Conservation (phyloP, 106 monocot species). For the Gastrodia elata region DNA sequence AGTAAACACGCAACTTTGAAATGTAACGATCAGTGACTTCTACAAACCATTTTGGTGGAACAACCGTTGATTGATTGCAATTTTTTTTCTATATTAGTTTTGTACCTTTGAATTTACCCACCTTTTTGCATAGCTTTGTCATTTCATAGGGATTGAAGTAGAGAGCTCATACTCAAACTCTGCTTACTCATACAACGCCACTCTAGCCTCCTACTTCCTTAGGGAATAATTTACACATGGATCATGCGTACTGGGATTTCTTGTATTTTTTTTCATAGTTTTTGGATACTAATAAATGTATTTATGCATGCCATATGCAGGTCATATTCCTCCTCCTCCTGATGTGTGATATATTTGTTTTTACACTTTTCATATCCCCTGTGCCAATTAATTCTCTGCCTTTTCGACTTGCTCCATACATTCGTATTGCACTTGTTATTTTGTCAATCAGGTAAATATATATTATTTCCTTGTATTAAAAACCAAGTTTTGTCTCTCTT, state of each 20-base stretch:
- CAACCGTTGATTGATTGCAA: not conserved
- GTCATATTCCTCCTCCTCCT: slow-evolving; percentile 56
- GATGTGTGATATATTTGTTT: slow-evolving; percentile 66
- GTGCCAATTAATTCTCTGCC: slow-evolving; percentile 44
- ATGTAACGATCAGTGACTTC: not conserved
- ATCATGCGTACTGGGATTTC: not conserved
- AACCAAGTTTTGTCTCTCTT: not conserved
- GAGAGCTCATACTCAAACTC: not conserved
- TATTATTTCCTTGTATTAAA: not conserved
- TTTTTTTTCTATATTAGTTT: not conserved
- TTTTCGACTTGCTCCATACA: slow-evolving; percentile 73
- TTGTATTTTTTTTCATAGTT: not conserved
- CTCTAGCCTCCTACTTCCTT: not conserved
- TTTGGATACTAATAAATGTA: not conserved
- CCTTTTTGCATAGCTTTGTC: not conserved
- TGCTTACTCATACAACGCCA: not conserved
- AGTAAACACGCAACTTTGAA: not conserved
- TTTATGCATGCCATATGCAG: slow-evolving; percentile 33
- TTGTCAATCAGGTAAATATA: slow-evolving; percentile 65
- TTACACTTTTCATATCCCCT: slow-evolving; percentile 34
- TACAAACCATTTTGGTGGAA: not conserved
- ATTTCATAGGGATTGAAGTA: not conserved
- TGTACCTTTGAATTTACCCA: not conserved
- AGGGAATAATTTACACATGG: not conserved
- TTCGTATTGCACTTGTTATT: slow-evolving; percentile 69